Evolutionary conservation across 495 filamentous ascomycete genomes (phyloP), one percentile per base, ranked within the genome.

Genomic region (Neurospora sp.): DNA sequence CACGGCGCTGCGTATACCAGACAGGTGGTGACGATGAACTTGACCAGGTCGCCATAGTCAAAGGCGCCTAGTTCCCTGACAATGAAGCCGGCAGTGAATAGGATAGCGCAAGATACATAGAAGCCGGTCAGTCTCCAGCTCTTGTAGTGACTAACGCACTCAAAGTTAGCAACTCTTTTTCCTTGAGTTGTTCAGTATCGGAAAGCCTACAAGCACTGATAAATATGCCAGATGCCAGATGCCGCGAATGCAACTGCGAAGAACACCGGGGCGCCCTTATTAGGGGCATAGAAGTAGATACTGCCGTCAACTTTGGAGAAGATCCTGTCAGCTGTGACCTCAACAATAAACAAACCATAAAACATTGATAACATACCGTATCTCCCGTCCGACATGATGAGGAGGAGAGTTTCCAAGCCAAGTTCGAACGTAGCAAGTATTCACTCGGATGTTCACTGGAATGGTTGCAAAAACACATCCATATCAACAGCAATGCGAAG

Each of bases 201-300:
- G 35, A 12, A 16, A 14, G n/a, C 39, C 74, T 83, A 92, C 90
- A 86, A 74, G 84, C 86, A 89, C 79, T 93, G 90, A 76, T 86
- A 92, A 27, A 82, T 76, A 77, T 93, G 91, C 12, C 84, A 78
- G 10, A 79, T 41, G 1, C 89, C 90, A 5, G 90, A 92, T 1
- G 86, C 74, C 1, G 85, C 79, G 78, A 92, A 94, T 7, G 92
- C 85, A 27, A 90, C 80, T 10, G 89, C 86, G 76, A 92, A 93
- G 71, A 89, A 87, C 39, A 93, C 85, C 0, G 91, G 88, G 2
- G 90, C 90, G 4, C 85, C 90, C 80, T 92, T 91, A 77, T 92
- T 93, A 0, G 92, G 92, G 20, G 89, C 90, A 81, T 93, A 93
- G 79, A 88, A 89, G 86, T 88, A 93, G 48, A 89, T 78, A 76